phyloP scores from a whole-genome alignment of 305 asterid species.

The Plantago coronopus region DNA sequence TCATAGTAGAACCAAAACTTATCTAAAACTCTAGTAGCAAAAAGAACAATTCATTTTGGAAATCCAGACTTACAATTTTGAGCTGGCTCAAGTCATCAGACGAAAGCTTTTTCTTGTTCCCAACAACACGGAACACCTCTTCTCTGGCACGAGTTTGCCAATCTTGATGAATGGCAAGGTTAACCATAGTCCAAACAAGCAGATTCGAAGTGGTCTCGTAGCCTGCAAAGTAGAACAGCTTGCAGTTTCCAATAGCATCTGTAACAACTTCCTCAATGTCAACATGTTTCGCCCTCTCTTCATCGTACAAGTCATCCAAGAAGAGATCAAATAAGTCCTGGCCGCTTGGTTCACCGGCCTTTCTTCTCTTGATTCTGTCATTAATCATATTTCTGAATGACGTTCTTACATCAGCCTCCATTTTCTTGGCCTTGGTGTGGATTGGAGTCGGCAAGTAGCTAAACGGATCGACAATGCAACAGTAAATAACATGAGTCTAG shows the following conservation, averaged over 20 bases:
- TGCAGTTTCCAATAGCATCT: conserved; percentile 30
- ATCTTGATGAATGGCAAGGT: conserved; percentile 24
- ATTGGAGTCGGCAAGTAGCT: conserved; percentile 34
- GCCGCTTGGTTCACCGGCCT: conserved; percentile 24
- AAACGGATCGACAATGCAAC: neutral
- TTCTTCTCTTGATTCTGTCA: conserved; percentile 34
- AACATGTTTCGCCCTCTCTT: conserved; percentile 15
- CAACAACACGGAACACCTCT: conserved; percentile 25
- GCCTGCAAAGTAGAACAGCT: conserved; percentile 30
- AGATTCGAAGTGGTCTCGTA: conserved; percentile 32
- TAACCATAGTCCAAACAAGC: conserved; percentile 32
- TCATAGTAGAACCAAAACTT: too few relatives aligned
- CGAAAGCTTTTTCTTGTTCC: conserved; percentile 6
- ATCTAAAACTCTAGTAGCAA: too few relatives aligned
- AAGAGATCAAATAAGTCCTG: conserved; percentile 38
- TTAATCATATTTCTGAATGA: conserved; percentile 26
- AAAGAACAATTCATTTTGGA: neutral
- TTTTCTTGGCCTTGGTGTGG: conserved; percentile 36
- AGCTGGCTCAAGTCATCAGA: conserved; percentile 34
- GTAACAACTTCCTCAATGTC: conserved; percentile 22
- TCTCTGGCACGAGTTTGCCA: conserved; percentile 33
- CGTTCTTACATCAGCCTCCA: conserved; percentile 29
- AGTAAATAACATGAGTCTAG: neutral
- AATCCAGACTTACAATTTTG: conserved; percentile 29
- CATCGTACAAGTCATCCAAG: conserved; percentile 29